Conservation (phyloP, 2,329 filamentous ascomycete genomes). For the Pyrenochaeta sp. region DNA sequence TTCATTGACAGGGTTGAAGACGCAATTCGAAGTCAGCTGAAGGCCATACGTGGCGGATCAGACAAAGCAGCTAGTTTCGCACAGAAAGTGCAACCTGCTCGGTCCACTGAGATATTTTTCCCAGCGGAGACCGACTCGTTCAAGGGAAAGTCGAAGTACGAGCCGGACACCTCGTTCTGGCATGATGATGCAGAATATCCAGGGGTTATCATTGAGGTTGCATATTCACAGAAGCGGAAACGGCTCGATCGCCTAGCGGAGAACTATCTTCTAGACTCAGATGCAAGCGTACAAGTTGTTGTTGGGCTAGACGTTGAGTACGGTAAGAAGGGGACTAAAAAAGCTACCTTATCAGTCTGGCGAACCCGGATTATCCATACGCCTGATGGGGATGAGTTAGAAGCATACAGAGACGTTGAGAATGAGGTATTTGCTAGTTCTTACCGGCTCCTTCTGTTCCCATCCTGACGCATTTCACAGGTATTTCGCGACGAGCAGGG, state of each 20-base stretch:
- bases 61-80: constrained; percentile 15
- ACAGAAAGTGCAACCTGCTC: constrained; percentile 11
- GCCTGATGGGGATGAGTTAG: constrained; percentile 13
- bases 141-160: constrained; percentile 15
- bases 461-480: constrained; percentile 1
- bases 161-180: constrained; percentile 20
- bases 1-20: constrained; percentile 22
- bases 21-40: constrained; percentile 19
- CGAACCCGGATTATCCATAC: constrained; percentile 6
- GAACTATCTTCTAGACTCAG: constrained; percentile 16
- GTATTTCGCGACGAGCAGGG: constrained; percentile 1
- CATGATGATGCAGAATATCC: constrained; percentile 20
- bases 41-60: constrained; percentile 16
- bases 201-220: constrained; percentile 21
- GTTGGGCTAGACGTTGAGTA: constrained; percentile 22
- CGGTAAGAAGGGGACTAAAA: constrained; percentile 14
- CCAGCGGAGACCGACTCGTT: constrained; percentile 4
- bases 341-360: constrained; percentile 22
- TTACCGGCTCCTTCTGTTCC: not conserved
- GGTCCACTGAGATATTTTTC: constrained; percentile 13
- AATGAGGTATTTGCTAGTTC: constrained; percentile 18
- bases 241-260: constrained; percentile 20
- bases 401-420: constrained; percentile 9
- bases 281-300: constrained; percentile 14
- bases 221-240: constrained; percentile 23